phyloP scores from a whole-genome alignment of 805 yeast species.

The Starmerella etchellsii region DNA sequence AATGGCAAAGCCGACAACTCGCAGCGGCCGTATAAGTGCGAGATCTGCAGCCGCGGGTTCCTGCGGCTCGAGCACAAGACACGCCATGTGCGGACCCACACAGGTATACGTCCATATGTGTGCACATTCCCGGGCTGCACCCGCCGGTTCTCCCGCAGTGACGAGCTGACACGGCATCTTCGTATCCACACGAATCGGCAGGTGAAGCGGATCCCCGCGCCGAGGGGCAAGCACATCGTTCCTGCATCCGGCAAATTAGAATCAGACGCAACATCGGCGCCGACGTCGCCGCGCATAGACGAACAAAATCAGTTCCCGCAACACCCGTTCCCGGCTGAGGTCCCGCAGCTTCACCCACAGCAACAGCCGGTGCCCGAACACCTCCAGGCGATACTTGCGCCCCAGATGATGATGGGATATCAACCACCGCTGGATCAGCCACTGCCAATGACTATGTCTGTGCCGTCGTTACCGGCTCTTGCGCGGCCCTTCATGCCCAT shows the following conservation, averaged over 20 bases:
- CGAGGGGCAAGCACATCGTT: constrained; percentile 14
- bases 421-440: constrained; percentile 1
- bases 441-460: not conserved
- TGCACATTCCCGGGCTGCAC: constrained; percentile 68
- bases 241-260: constrained; percentile 2
- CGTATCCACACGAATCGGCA: constrained; percentile 48
- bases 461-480: not conserved
- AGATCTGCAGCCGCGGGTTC: constrained; percentile 73
- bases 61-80: constrained; percentile 85
- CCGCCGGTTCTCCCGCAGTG: constrained; percentile 66
- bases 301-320: not conserved
- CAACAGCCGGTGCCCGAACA: not conserved
- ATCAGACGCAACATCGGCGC: constrained; percentile 2
- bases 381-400: not conserved
- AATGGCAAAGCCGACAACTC: constrained; percentile 20
- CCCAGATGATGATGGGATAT: constrained; percentile 4
- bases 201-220: constrained; percentile 11
- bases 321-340: not conserved
- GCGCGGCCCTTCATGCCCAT: not conserved
- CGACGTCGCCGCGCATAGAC: constrained; percentile 5
- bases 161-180: constrained; percentile 76
- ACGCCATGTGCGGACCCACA: constrained; percentile 81
- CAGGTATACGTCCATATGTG: constrained; percentile 84
- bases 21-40: constrained; percentile 69
- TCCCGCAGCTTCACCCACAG: not conserved